A percentile compares a stretch with the other conserved stretches of the same genome.
Evolutionary conservation across 1,139 yeast genomes (phyloP).

Genomic region (Geotrichum aggregatum): DNA sequence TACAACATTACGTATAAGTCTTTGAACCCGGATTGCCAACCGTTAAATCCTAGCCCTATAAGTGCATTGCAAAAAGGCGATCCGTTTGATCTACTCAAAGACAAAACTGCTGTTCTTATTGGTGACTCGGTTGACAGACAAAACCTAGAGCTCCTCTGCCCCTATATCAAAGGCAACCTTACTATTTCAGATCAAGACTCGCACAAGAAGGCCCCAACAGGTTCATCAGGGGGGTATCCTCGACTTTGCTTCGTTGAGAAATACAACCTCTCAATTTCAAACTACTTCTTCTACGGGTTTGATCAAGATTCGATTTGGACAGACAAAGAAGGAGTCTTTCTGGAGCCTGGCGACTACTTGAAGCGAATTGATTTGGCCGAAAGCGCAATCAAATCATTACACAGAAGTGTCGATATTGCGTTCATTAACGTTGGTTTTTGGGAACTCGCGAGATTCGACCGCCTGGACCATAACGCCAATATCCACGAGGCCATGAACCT

Average conservation of each 20-base stretch:
- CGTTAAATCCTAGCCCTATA: conserved; percentile 19
- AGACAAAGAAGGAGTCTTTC: conserved; percentile 20
- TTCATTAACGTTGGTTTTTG: conserved; percentile 24
- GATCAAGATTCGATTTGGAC: conserved; percentile 22
- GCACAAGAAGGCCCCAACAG: conserved; percentile 6
- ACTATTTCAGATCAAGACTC: conserved; percentile 20
- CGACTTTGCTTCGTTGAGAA: conserved; percentile 22
- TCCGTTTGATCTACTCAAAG: conserved; percentile 13
- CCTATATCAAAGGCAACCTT: conserved; percentile 16
- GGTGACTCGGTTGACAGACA: conserved; percentile 25
- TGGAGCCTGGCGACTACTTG: conserved; percentile 21
- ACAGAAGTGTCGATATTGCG: conserved; percentile 20
- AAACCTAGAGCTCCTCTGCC: conserved; percentile 21
- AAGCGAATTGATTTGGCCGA: conserved; percentile 16
- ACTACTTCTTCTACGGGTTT: conserved; percentile 23
- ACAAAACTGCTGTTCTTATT: conserved; percentile 22
- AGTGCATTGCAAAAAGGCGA: conserved; percentile 9
- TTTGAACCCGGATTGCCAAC: conserved; percentile 19
- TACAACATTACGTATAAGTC: conserved; percentile 15
- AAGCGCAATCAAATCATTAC: conserved; percentile 17
- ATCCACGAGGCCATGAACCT: conserved; percentile 14
- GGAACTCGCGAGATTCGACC: conserved; percentile 24
- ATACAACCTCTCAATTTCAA: conserved; percentile 20
- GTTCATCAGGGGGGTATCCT: conserved; percentile 20
- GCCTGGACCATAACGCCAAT: conserved; percentile 15